Evolutionary conservation across 2,329 filamentous ascomycete species (phyloP).

Genomic region (Sclerotinia nivalis): DNA sequence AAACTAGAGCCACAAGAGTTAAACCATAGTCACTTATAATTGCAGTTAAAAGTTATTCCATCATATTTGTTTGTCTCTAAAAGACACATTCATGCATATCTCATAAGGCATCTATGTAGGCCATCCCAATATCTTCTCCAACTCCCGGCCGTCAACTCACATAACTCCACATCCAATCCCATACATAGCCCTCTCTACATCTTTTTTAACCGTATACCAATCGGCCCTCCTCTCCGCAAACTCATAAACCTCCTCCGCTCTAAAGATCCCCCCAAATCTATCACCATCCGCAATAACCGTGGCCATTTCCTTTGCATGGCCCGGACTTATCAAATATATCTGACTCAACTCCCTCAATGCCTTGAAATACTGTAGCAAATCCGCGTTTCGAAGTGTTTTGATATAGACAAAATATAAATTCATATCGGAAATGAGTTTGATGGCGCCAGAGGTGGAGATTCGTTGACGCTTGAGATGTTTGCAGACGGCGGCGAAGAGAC

Average conservation of each 20-base stretch:
- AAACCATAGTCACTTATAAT: constrained; percentile 1
- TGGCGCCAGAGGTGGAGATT: constrained; percentile 82
- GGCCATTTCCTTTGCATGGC: constrained; percentile 90
- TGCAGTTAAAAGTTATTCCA: constrained; percentile 3
- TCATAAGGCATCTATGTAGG: background rate
- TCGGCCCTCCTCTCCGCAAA: constrained; percentile 92
- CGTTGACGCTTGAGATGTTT: constrained; percentile 98
- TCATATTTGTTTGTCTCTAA: background rate
- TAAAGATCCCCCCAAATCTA: constrained; percentile 87
- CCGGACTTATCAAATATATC: constrained; percentile 87
- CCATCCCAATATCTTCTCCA: background rate
- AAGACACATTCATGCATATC: constrained; percentile 11
- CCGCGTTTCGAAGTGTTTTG: constrained; percentile 75
- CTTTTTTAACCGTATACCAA: constrained; percentile 86
- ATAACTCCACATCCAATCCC: constrained; percentile 76
- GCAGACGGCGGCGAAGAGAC: constrained; percentile 87
- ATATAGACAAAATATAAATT: constrained; percentile 90
- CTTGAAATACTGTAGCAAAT: constrained; percentile 85
- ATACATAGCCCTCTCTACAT: constrained; percentile 97
- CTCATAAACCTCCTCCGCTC: constrained; percentile 95
- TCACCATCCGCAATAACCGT: constrained; percentile 90
- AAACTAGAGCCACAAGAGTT: background rate
- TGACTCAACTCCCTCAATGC: constrained; percentile 90
- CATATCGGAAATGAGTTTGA: constrained; percentile 95
- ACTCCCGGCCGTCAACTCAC: background rate